Conservation (phyloP, 148 eudicot genomes). For the Rhododendron williamsianum region DNA sequence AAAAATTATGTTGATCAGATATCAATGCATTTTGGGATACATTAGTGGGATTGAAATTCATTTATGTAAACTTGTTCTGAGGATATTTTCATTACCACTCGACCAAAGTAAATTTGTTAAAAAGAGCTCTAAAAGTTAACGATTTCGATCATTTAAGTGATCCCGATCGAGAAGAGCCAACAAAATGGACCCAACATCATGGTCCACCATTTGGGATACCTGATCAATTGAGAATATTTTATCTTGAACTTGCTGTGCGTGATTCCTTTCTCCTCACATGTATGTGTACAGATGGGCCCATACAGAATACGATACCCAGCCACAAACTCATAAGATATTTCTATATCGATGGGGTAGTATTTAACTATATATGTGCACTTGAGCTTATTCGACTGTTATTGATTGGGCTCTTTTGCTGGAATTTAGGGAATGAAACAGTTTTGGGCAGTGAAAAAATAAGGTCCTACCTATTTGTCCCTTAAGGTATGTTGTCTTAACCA, state of each 20-base stretch:
- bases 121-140: neutral
- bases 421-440: neutral
- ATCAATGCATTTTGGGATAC: neutral
- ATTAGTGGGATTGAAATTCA: neutral
- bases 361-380: neutral
- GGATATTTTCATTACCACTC: neutral
- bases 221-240: neutral
- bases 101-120: neutral
- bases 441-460: neutral
- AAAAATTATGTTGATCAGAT: neutral
- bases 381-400: neutral
- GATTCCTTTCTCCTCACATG: neutral
- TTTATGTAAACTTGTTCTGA: neutral
- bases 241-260: neutral
- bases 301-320: neutral
- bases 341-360: neutral
- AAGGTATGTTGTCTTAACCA: neutral
- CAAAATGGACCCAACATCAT: neutral
- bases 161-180: neutral
- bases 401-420: neutral
- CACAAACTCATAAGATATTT: neutral
- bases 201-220: neutral
- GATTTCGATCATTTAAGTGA: neutral
- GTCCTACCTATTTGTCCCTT: neutral
- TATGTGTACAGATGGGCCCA: neutral